Percentiles rank a stretch among this genome's conserved stretches.
Evolutionary conservation across 345 rosid species (phyloP).

Genomic region (Angophora floribunda): DNA sequence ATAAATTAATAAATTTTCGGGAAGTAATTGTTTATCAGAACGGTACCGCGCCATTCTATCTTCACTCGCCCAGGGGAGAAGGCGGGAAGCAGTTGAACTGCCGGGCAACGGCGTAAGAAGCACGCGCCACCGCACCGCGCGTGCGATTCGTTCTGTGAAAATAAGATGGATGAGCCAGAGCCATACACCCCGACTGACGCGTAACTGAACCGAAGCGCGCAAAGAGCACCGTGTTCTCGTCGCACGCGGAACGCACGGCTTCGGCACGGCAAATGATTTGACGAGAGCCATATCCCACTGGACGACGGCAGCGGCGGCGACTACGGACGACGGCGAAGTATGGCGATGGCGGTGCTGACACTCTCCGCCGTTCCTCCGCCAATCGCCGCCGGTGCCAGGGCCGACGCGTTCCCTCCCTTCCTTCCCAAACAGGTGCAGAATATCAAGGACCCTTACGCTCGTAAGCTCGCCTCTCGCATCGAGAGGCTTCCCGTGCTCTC

Average conservation of each 20-base stretch:
- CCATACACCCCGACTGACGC: neutral
- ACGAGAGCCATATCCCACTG: neutral
- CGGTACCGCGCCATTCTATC: neutral
- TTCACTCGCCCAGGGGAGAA: neutral
- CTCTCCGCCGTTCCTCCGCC: conserved; percentile 3
- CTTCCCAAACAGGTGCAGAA: conserved; percentile 48
- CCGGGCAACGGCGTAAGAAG: neutral
- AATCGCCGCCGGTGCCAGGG: conserved; percentile 7
- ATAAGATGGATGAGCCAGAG: neutral
- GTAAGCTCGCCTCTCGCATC: conserved; percentile 52
- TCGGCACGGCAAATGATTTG: neutral
- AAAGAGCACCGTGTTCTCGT: neutral
- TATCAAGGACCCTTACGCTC: conserved; percentile 42
- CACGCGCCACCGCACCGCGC: neutral
- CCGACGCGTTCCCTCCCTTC: conserved; percentile 35
- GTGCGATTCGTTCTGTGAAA: neutral
- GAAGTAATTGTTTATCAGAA: neutral
- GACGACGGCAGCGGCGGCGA: neutral
- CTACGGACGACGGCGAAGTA: neutral
- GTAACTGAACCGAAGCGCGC: too few species aligned
- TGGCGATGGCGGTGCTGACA: neutral
- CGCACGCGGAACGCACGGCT: neutral
- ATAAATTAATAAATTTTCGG: neutral
- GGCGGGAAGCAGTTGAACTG: neutral
- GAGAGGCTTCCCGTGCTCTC: conserved; percentile 43